Evolutionary conservation across 2,329 filamentous ascomycete genomes (phyloP).

Genomic region (Nigrospora oryzae): DNA sequence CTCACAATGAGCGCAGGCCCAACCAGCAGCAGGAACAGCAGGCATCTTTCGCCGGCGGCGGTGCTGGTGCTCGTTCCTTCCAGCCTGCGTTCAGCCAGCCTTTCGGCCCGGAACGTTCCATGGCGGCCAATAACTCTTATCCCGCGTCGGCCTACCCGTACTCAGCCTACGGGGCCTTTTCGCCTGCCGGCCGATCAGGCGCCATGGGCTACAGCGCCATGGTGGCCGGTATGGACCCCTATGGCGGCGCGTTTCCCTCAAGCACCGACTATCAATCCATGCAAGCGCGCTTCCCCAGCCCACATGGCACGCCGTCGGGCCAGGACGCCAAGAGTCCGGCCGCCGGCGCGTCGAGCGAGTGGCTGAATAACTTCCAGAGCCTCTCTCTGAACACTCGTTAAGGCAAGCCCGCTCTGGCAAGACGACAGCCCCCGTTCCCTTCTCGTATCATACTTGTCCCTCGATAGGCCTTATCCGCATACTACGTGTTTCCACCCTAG

Average conservation of each 20-base stretch:
- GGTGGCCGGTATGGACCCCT: constrained; percentile 32
- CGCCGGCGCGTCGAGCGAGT: constrained; percentile 44
- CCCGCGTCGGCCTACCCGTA: constrained; percentile 30
- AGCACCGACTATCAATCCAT: constrained; percentile 34
- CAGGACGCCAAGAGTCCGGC: constrained; percentile 19
- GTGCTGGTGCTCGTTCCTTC: constrained; percentile 30
- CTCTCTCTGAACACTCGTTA: constrained; percentile 61
- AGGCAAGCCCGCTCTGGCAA: background rate
- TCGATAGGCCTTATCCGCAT: background rate
- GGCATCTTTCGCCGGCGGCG: constrained; percentile 25
- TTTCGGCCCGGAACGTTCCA: constrained; percentile 32
- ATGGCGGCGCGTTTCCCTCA: constrained; percentile 28
- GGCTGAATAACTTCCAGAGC: constrained; percentile 58
- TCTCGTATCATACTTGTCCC: constrained; percentile 21
- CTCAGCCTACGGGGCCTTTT: constrained; percentile 34
- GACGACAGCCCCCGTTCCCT: constrained; percentile 10
- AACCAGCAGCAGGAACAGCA: constrained; percentile 31
- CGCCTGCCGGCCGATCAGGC: constrained; percentile 26
- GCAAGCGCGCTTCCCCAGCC: constrained; percentile 27
- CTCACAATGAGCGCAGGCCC: constrained; percentile 39
- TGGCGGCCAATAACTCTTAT: constrained; percentile 28
- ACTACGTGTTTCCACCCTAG: background rate
- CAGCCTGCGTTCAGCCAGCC: constrained; percentile 32
- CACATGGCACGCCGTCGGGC: constrained; percentile 21
- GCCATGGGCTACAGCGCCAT: constrained; percentile 26